phyloP scores from a whole-genome alignment of 2,329 filamentous ascomycete genomes.

The Chaetothyriales sp. region DNA sequence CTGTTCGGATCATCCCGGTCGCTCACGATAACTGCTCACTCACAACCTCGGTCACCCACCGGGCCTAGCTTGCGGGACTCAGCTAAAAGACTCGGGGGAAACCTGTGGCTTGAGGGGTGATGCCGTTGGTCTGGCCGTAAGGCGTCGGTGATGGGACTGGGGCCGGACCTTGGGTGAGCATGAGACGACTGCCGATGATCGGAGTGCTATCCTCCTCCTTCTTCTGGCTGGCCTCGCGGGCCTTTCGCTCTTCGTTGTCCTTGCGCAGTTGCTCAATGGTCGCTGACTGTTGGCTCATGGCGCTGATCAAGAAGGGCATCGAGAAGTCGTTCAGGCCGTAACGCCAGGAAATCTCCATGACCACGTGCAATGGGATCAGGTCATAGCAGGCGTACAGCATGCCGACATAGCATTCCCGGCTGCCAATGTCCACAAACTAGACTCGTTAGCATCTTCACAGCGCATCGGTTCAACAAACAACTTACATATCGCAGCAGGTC shows the following conservation, averaged over 20 bases:
- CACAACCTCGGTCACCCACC: neutral
- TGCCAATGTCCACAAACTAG: conserved; percentile 96
- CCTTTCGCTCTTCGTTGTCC: conserved; percentile 89
- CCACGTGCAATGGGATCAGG: conserved; percentile 78
- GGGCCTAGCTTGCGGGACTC: neutral
- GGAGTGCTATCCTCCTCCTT: conserved; percentile 88
- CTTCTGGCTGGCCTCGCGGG: conserved; percentile 54
- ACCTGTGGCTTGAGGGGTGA: conserved; percentile 76
- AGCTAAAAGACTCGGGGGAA: conserved; percentile 41
- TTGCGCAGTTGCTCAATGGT: conserved; percentile 74
- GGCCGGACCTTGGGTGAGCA: conserved; percentile 84
- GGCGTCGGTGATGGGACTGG: conserved; percentile 45
- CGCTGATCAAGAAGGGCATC: conserved; percentile 99
- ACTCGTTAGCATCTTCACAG: conserved; percentile 21
- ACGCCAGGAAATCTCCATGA: conserved; percentile 95
- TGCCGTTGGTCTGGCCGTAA: conserved; percentile 70
- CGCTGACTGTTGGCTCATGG: conserved; percentile 76
- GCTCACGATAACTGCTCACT: neutral
- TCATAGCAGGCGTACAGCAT: conserved; percentile 99
- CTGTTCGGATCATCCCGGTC: neutral
- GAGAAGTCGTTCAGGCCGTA: conserved; percentile 89
- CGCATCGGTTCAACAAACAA: conserved; percentile 21
- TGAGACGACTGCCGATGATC: conserved; percentile 77
- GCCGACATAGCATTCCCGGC: conserved; percentile 97
- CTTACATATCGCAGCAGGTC: conserved; percentile 93